phyloP scores from a whole-genome alignment of 208 protist species.

The Leptomonas seymouri region DNA sequence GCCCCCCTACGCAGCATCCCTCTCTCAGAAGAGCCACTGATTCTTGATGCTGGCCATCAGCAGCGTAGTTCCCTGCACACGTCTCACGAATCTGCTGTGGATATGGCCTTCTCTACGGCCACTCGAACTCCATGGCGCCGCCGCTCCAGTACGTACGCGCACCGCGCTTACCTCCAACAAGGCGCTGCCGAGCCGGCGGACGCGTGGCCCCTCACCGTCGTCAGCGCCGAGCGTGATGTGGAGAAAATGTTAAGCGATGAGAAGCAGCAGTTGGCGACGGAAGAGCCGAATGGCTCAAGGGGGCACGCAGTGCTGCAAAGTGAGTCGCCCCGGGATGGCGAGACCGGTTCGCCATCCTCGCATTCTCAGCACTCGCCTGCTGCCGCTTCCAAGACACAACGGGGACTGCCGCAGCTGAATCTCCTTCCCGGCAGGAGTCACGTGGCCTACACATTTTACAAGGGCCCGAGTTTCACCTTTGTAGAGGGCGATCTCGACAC shows the following conservation, averaged over 20 bases:
- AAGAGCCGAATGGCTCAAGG: background rate
- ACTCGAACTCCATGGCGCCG: background rate
- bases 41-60: background rate
- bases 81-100: background rate
- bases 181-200: background rate
- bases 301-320: background rate
- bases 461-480: slow-evolving; percentile 33
- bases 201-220: slow-evolving; percentile 1
- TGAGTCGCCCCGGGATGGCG: background rate
- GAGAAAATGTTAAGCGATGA: background rate
- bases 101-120: background rate
- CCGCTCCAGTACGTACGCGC: background rate
- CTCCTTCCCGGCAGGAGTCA: background rate
- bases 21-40: background rate
- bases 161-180: slow-evolving; percentile 7
- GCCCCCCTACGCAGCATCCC: background rate
- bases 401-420: slow-evolving; percentile 5
- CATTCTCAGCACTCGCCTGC: background rate
- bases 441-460: slow-evolving; percentile 17
- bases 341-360: background rate
- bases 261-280: background rate
- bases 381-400: background rate
- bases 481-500: slow-evolving; percentile 31
- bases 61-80: background rate
- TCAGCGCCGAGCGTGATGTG: background rate